phyloP scores from a whole-genome alignment of 805 yeast species.

The Cyberlindnera samutprakarnensis region DNA sequence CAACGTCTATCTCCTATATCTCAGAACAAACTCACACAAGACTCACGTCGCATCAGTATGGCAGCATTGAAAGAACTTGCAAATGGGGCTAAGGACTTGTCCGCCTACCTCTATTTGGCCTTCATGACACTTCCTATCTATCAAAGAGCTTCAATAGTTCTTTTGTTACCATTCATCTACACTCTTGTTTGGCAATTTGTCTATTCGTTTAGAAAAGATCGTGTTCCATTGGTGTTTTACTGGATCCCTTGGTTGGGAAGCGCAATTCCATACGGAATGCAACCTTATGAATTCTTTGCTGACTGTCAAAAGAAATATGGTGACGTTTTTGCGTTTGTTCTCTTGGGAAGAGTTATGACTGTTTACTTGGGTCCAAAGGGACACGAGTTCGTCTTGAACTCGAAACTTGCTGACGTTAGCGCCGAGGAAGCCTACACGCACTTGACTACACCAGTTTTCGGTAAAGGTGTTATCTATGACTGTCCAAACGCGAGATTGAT shows the following conservation, averaged over 20 bases:
- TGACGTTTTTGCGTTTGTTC: slow-evolving; percentile 83
- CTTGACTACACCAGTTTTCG: slow-evolving; percentile 98
- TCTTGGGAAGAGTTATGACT: slow-evolving; percentile 89
- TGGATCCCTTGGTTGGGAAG: slow-evolving; percentile 96
- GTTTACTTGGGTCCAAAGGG: slow-evolving; percentile 97
- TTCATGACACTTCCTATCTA: slow-evolving; percentile 28
- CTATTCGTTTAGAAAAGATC: slow-evolving; percentile 67
- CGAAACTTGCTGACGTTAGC: slow-evolving; percentile 80
- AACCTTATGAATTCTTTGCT: slow-evolving; percentile 86
- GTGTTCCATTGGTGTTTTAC: slow-evolving; percentile 86
- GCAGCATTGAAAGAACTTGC: slow-evolving; percentile 13
- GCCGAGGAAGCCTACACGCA: slow-evolving; percentile 97
- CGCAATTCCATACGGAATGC: slow-evolving; percentile 83
- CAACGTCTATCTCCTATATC: no score
- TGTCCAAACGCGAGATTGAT: slow-evolving; percentile 89
- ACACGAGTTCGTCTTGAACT: slow-evolving; percentile 91
- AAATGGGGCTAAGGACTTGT: slow-evolving; percentile 8
- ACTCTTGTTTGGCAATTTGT: slow-evolving; percentile 58
- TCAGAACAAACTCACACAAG: no score
- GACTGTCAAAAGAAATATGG: slow-evolving; percentile 77
- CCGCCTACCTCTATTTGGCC: slow-evolving; percentile 9
- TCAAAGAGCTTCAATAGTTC: slow-evolving; percentile 28
- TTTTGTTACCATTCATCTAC: slow-evolving; percentile 51
- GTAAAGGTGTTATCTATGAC: slow-evolving; percentile 95
- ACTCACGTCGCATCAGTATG: no score